Percentiles rank a stretch among this genome's conserved stretches.
Conservation (phyloP, 2,329 filamentous ascomycete species). For the Botrytis fabae region DNA sequence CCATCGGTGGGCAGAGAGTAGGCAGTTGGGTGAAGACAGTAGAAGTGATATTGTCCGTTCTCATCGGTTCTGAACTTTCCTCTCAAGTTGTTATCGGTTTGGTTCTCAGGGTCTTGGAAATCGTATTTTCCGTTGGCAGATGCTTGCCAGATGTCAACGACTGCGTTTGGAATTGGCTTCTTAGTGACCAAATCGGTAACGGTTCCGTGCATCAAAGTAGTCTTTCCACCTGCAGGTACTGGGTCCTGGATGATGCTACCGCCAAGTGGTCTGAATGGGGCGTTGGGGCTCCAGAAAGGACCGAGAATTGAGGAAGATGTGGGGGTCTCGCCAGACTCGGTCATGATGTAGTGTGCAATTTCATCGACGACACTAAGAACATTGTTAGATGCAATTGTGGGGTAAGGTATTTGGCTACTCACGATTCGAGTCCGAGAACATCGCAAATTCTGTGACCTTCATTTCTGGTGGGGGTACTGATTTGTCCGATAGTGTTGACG, state of each 20-base stretch:
- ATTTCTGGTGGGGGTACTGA: slow-evolving; percentile 64
- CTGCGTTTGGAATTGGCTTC: slow-evolving; percentile 45
- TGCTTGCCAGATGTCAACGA: slow-evolving; percentile 67
- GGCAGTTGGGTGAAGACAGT: slow-evolving; percentile 50
- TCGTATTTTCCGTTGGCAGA: slow-evolving; percentile 59
- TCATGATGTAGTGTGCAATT: slow-evolving; percentile 35
- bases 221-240: slow-evolving; percentile 52
- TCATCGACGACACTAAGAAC: slow-evolving; percentile 60
- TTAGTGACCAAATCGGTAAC: slow-evolving; percentile 47
- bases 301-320: slow-evolving; percentile 73
- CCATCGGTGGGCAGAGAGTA: slow-evolving; percentile 48
- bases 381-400: slow-evolving; percentile 3
- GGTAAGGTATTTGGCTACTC: slow-evolving; percentile 40
- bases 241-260: slow-evolving; percentile 58
- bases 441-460: slow-evolving; percentile 74
- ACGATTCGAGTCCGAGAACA: slow-evolving; percentile 72
- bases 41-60: slow-evolving; percentile 56
- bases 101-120: slow-evolving; percentile 62
- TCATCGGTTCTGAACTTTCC: slow-evolving; percentile 60
- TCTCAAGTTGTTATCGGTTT: slow-evolving; percentile 59
- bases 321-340: slow-evolving; percentile 29
- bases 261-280: slow-evolving; percentile 69
- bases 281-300: slow-evolving; percentile 77
- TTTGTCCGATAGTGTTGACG: slow-evolving; percentile 72
- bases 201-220: slow-evolving; percentile 58